Evolutionary conservation across 179 eudicot species (phyloP).

Genomic region (Nepenthes alata): DNA sequence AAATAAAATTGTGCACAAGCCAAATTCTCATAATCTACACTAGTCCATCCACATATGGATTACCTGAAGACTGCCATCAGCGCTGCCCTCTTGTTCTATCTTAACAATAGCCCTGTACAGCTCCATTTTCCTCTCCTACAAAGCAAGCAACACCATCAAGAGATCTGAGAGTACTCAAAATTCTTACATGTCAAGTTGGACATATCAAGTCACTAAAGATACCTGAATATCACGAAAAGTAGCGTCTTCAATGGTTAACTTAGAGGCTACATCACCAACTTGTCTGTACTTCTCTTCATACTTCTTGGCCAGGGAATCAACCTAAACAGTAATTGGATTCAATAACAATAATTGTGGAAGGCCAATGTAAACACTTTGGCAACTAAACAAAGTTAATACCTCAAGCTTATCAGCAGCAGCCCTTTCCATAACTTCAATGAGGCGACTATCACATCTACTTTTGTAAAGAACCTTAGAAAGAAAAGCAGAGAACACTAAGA

Average conservation of each 20-base stretch:
- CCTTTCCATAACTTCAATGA: conserved; percentile 81
- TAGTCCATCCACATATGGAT: background rate
- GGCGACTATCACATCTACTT: conserved; percentile 87
- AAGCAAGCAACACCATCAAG: conserved; percentile 5
- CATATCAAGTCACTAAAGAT: conserved; percentile 6
- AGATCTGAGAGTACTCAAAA: background rate
- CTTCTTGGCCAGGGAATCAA: conserved; percentile 66
- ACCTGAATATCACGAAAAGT: conserved; percentile 99
- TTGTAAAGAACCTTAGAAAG: conserved; percentile 72
- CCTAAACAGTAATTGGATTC: conserved; percentile 24
- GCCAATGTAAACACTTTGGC: background rate
- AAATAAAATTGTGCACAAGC: conserved; percentile 1
- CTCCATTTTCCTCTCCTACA: conserved; percentile 93
- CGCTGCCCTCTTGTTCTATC: conserved; percentile 61
- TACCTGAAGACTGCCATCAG: conserved; percentile 68
- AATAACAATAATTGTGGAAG: background rate
- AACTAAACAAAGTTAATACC: conserved; percentile 31
- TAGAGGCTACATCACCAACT: conserved; percentile 87
- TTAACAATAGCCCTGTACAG: conserved; percentile 76
- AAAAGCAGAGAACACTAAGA: conserved; percentile 2
- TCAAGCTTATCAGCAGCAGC: conserved; percentile 72
- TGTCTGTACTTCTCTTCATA: conserved; percentile 93
- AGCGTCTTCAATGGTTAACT: conserved; percentile 82
- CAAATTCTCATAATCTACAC: background rate
- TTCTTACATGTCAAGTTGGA: background rate